Evolutionary conservation across 352 stramenopile genomes (phyloP), one percentile per base, ranked within the genome.

Genomic region (Globisporangium parvum): DNA sequence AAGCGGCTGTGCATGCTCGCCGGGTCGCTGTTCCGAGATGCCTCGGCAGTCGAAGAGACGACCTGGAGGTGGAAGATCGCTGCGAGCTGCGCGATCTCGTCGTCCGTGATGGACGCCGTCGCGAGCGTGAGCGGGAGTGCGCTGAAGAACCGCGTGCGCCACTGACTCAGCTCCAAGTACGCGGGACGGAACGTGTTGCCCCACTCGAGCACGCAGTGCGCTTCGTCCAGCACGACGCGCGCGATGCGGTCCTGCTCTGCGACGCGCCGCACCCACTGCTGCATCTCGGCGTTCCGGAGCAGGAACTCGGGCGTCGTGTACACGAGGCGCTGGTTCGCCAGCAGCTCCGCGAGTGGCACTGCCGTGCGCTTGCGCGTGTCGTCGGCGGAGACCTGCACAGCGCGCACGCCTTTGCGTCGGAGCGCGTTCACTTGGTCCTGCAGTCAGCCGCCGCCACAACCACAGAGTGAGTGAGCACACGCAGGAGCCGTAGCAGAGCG

Each of bases 241-340:
- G 45, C 71, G 21, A 93, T 53, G 20, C 53, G 62, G 1, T 50
- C 18, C 15, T 68, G 54, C 2, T 61, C 56, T 9, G 39, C 54
- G 12, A 76, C 62, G 26, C 51, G 24, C 9, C 35, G 48, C 28
- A 88, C 47, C 77, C 71, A 91, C 17, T 45, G 39, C 18, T 41
- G 64, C 73, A 87, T 89, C 60, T 80, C 67, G 1, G 35, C 46
- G 52, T 93, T 93, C 51, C 82, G 67, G 28, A 81, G 65, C 11
- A 93, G 55, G 51, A 87, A 89, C 70, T 93, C 83, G 4, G 83
- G 83, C 17, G 83, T 93, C 60, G 81, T 87, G 66, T 93, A 93
- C 39, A 93, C 64, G 15, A 93, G 66, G 21, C 60, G 66, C 53
- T 74, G 66, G n/a, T 67, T 61, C 40, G n/a, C 20, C 28, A 89